These are phyloP conservation scores for Prunus armeniaca DNA, from an alignment of 306 rosid species.

Conservation along the genomic window DNA sequence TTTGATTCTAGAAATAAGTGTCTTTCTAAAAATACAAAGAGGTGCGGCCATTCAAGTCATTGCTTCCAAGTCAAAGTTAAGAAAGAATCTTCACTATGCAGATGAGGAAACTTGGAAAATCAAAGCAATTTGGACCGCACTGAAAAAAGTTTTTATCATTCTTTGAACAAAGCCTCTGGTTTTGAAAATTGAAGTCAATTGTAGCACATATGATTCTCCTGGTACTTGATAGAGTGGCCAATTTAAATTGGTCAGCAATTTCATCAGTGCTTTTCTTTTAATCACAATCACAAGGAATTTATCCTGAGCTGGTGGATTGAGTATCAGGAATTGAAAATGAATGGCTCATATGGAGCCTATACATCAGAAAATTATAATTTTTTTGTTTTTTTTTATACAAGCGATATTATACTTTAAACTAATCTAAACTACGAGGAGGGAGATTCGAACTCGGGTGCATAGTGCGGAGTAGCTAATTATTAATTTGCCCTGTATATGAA, in stretches of 20 bases:
- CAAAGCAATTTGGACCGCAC: constrained; percentile 12
- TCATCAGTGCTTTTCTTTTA: neutral
- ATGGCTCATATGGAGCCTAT: neutral
- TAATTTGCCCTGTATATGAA: no score
- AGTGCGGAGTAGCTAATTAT: no score
- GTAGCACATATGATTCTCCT: neutral
- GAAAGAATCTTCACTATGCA: constrained; percentile 12
- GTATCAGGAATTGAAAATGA: neutral
- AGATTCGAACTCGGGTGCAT: no score
- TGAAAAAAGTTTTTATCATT: neutral
- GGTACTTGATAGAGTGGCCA: neutral
- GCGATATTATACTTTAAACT: no score
- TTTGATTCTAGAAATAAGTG: constrained; percentile 26
- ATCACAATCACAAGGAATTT: constrained; percentile 10
- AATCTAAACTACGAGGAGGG: no score
- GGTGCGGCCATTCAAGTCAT: constrained; percentile 15
- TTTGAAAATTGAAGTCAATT: constrained; percentile 2
- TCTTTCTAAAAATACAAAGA: constrained; percentile 32
- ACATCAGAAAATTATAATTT: neutral
- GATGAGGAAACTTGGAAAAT: constrained; percentile 25
- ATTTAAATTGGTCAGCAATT: neutral
- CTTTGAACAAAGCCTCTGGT: neutral
- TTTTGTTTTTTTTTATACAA: no score
- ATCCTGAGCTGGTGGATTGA: constrained; percentile 1
- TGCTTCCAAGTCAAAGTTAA: constrained; percentile 35